Evolutionary conservation across 1,284 basidiomycete species (phyloP).

Genomic region (Marasmius fiardii): DNA sequence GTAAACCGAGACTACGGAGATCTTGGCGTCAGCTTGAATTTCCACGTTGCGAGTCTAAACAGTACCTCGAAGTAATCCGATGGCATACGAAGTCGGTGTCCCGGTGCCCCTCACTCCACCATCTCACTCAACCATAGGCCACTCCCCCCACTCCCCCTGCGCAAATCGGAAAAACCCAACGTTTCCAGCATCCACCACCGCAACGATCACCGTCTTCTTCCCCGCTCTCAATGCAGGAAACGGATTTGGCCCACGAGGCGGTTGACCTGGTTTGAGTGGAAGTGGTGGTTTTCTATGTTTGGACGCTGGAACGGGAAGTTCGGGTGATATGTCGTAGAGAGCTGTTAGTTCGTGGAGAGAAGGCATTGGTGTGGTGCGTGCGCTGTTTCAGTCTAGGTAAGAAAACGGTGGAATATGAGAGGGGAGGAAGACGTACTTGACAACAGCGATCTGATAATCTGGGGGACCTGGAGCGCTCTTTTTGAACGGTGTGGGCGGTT

Average conservation of each 20-base stretch:
- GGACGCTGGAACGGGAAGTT: conserved; percentile 50
- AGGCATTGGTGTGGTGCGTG: conserved; percentile 70
- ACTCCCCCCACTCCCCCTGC: conserved; percentile 57
- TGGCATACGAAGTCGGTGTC: too few species aligned
- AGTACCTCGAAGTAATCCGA: too few species aligned
- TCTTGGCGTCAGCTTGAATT: too few species aligned
- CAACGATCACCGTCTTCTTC: conserved; percentile 82
- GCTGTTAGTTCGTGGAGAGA: conserved; percentile 63
- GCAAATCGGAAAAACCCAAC: conserved; percentile 90
- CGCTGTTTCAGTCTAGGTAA: conserved; percentile 38
- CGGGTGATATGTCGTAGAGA: conserved; percentile 62
- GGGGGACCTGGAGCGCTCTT: conserved; percentile 78
- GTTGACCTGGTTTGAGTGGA: conserved; percentile 5
- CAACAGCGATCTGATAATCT: conserved; percentile 85
- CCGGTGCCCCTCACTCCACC: too few species aligned
- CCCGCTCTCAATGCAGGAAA: conserved; percentile 83
- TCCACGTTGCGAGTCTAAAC: too few species aligned
- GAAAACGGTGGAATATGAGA: background rate
- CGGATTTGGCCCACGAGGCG: conserved; percentile 45
- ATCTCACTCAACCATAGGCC: conserved; percentile 1
- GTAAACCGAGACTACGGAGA: too few species aligned
- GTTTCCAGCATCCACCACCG: conserved; percentile 87
- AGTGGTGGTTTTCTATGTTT: conserved; percentile 35
- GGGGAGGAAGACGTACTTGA: conserved; percentile 58
- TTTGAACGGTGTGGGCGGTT: conserved; percentile 81